phyloP scores from a whole-genome alignment of 2,329 filamentous ascomycete species.

The Diplodia corticola region DNA sequence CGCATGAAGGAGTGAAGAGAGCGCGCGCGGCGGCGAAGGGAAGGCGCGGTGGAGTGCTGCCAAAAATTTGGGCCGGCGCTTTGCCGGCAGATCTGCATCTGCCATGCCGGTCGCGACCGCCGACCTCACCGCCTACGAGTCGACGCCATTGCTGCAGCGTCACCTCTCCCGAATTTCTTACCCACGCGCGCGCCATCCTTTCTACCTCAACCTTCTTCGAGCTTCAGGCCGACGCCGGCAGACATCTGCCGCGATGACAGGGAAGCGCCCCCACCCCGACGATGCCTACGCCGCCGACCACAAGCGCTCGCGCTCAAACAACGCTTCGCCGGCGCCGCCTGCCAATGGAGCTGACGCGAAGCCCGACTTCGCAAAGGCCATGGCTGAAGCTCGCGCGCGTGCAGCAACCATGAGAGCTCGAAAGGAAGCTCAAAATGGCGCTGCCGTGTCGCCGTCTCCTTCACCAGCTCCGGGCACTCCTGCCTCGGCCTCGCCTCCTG shows the following conservation, averaged over 20 bases:
- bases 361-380: constrained; percentile 34
- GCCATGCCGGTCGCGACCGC: background rate
- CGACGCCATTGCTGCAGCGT: background rate
- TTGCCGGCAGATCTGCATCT: constrained; percentile 6
- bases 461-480: constrained; percentile 25
- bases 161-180: constrained; percentile 12
- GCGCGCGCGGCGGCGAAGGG: constrained; percentile 5
- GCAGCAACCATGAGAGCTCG: constrained; percentile 37
- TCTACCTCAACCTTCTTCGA: background rate
- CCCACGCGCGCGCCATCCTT: constrained; percentile 4
- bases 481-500: constrained; percentile 20
- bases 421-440: constrained; percentile 31
- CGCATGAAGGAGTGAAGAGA: constrained; percentile 11
- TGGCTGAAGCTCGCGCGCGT: constrained; percentile 25
- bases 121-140: background rate
- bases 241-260: constrained; percentile 35
- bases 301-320: constrained; percentile 44
- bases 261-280: constrained; percentile 47
- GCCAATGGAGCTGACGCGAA: constrained; percentile 25
- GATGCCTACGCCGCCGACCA: constrained; percentile 35
- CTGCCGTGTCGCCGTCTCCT: constrained; percentile 21
- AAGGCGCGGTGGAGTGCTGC: constrained; percentile 4
- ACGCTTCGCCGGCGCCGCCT: constrained; percentile 37
- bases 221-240: background rate
- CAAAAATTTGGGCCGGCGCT: constrained; percentile 22